Evolutionary conservation across 2,329 filamentous ascomycete species (phyloP).

Genomic region (Lojkania enalia): DNA sequence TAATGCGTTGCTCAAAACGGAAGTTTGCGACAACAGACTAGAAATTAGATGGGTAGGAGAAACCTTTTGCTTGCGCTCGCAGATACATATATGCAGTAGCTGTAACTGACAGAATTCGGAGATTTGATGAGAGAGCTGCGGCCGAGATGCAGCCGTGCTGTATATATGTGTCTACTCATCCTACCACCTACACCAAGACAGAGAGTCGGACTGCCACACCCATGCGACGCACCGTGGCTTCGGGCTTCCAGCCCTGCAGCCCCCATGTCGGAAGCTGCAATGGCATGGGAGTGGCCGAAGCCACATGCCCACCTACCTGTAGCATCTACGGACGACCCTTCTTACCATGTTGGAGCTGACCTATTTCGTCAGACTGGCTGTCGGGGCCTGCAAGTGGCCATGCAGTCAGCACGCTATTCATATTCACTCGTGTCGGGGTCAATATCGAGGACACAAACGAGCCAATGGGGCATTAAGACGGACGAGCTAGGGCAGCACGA

Average conservation of each 20-base stretch:
- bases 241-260: constrained; percentile 26
- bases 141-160: background rate
- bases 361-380: constrained; percentile 22
- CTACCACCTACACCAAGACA: constrained; percentile 11
- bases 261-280: background rate
- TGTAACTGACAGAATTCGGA: constrained; percentile 10
- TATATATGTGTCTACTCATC: constrained; percentile 10
- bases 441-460: constrained; percentile 14
- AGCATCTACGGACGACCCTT: constrained; percentile 9
- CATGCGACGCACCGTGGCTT: constrained; percentile 16
- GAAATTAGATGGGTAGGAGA: too few species aligned
- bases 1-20: background rate
- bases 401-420: constrained; percentile 31
- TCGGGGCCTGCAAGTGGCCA: constrained; percentile 14
- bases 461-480: constrained; percentile 27
- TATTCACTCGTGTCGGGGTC: constrained; percentile 21
- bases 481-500: constrained; percentile 18
- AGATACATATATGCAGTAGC: too few species aligned
- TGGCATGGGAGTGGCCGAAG: constrained; percentile 1
- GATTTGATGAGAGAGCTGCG: constrained; percentile 12
- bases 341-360: constrained; percentile 15
- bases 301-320: constrained; percentile 11
- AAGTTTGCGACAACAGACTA: background rate
- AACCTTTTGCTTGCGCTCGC: too few species aligned
- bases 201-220: constrained; percentile 7